Conservation (phyloP, 345 rosid genomes). For the Dipteronia dyeriana region DNA sequence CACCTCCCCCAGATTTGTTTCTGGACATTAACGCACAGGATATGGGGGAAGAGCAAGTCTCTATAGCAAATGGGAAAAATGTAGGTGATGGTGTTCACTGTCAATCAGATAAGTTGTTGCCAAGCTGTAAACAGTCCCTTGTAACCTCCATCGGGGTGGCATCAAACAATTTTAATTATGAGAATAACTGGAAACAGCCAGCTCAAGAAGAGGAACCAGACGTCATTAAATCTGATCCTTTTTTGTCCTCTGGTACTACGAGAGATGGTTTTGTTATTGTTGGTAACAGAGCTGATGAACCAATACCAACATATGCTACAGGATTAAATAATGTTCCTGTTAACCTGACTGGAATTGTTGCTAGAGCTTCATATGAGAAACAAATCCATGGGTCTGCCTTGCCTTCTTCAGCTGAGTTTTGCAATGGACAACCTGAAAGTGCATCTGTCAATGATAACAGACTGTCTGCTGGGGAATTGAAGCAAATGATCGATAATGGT, state of each 20-base stretch:
- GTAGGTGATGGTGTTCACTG: constrained; percentile 27
- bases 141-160: constrained; percentile 18
- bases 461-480: constrained; percentile 35
- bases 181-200: constrained; percentile 30
- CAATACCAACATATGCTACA: constrained; percentile 20
- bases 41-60: constrained; percentile 33
- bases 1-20: constrained; percentile 89
- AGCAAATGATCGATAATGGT: constrained; percentile 33
- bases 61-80: constrained; percentile 31
- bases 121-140: constrained; percentile 30
- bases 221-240: constrained; percentile 27
- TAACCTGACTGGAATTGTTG: constrained; percentile 22
- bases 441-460: constrained; percentile 28
- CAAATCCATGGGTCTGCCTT: constrained; percentile 29
- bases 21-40: constrained; percentile 54
- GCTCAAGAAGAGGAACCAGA: constrained; percentile 41
- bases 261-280: constrained; percentile 36
- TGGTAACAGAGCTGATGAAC: constrained; percentile 30
- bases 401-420: constrained; percentile 36
- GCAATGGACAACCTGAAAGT: constrained; percentile 37
- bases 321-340: constrained; percentile 21
- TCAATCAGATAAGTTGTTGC: constrained; percentile 33
- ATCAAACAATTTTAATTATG: constrained; percentile 22
- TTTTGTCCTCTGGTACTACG: constrained; percentile 34
- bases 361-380: constrained; percentile 17